A percentile compares a stretch with the other conserved stretches of the same genome.
phyloP scores from a whole-genome alignment of 139 green algal species.

The Desmodesmus armatus region DNA sequence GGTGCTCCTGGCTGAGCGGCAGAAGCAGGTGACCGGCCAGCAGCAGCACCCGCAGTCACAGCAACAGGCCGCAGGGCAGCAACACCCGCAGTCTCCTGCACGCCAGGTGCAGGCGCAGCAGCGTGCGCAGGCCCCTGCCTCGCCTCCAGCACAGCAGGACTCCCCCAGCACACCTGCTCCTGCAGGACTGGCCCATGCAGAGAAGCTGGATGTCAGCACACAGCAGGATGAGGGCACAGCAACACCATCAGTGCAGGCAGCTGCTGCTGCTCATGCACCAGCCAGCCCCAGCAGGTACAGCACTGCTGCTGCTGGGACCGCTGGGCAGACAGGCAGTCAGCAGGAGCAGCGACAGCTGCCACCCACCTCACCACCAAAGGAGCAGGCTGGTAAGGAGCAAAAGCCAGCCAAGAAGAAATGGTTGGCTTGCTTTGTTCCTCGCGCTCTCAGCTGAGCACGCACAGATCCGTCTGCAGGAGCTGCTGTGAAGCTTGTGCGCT shows the following conservation, averaged over 20 bases:
- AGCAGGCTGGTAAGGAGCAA: too few relatives aligned
- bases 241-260: constrained; percentile 27
- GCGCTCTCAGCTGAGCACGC: not conserved
- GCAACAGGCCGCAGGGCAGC: not conserved
- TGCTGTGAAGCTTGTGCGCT: not conserved
- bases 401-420: constrained; percentile 41
- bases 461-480: not conserved
- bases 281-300: constrained; percentile 3
- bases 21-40: not conserved
- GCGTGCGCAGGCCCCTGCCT: not conserved
- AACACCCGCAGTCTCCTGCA: constrained; percentile 26
- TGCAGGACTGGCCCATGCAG: not conserved
- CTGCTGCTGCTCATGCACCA: not conserved
- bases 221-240: not conserved
- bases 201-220: not conserved
- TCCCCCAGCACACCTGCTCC: not conserved
- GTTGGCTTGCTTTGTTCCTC: constrained; percentile 24
- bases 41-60: not conserved
- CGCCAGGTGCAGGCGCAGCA: too few relatives aligned
- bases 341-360: constrained; percentile 18
- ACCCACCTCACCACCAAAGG: too few relatives aligned
- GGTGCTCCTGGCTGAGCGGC: constrained; percentile 34
- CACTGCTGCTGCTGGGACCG: not conserved
- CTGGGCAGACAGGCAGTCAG: not conserved
- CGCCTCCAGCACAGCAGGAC: too few relatives aligned